These are phyloP conservation scores for Lactifluus hygrophoroides DNA, from an alignment of 768 basidiomycete genomes.

Conservation along the genomic window DNA sequence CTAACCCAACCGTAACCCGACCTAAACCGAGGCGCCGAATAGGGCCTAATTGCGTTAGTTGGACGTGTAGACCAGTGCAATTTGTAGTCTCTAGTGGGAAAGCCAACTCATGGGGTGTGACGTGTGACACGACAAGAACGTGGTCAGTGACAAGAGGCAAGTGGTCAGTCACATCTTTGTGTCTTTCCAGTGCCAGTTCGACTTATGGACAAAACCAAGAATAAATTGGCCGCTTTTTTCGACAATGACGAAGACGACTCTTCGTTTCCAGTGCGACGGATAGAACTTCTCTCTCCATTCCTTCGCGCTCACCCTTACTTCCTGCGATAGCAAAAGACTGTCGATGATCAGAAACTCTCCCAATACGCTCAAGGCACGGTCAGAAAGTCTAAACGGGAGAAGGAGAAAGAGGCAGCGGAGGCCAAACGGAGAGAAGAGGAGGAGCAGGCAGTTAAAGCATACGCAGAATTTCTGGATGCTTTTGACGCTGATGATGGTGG, in stretches of 20 bases:
- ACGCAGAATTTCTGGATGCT: slow-evolving; percentile 76
- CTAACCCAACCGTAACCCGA: no score
- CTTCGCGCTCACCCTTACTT: slow-evolving; percentile 52
- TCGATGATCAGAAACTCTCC: slow-evolving; percentile 79
- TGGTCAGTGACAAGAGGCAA: no score
- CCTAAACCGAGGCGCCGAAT: no score
- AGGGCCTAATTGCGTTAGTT: no score
- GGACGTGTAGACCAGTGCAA: no score
- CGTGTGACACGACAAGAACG: no score
- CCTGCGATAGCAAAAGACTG: slow-evolving; percentile 64
- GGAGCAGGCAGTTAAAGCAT: slow-evolving; percentile 66
- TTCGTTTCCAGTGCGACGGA: slow-evolving; percentile 88
- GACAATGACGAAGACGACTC: slow-evolving; percentile 78
- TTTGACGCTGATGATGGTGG: slow-evolving; percentile 61
- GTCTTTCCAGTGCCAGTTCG: no score
- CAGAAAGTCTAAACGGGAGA: slow-evolving; percentile 85
- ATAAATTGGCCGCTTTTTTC: slow-evolving; percentile 70
- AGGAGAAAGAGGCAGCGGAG: slow-evolving; percentile 88
- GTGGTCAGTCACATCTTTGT: no score
- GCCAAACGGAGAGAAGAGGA: slow-evolving; percentile 82
- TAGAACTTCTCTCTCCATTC: slow-evolving; percentile 46
- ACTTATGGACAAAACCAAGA: slow-evolving; percentile 59
- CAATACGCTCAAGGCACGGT: slow-evolving; percentile 81
- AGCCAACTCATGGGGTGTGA: no score
- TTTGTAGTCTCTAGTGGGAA: no score